Conservation (phyloP, 805 yeast genomes). For the Kodamaea kaohsiungensis region DNA sequence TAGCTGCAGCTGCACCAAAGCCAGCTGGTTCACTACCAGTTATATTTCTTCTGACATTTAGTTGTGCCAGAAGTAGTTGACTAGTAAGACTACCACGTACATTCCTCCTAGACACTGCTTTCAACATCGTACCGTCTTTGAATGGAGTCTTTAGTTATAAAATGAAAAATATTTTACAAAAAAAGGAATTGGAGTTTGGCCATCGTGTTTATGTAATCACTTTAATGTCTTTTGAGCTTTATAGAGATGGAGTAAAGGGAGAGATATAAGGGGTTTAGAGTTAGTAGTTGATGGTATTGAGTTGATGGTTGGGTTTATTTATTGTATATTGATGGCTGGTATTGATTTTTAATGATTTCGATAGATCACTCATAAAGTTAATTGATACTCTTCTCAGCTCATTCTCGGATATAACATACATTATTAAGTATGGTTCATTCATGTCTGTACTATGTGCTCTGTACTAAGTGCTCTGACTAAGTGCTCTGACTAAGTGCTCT, state of each 20-base stretch:
- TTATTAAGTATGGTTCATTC: too few species aligned
- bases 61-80: background rate
- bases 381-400: too few species aligned
- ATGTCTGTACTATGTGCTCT: too few species aligned
- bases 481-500: too few species aligned
- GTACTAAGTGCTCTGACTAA: too few species aligned
- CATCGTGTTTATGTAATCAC: background rate
- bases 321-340: too few species aligned
- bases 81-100: background rate
- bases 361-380: too few species aligned
- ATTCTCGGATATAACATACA: too few species aligned
- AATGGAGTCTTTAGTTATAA: background rate
- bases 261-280: background rate
- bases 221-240: background rate
- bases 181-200: background rate
- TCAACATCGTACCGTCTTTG: background rate
- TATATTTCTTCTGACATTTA: background rate
- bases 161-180: background rate
- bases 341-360: too few species aligned
- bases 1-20: background rate
- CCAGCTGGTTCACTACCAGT: background rate
- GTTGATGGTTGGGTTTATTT: too few species aligned
- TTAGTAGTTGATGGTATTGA: too few species aligned
- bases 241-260: background rate
- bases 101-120: constrained; percentile 2